Base-by-base conservation (phyloP, 1,139 yeast species). In the Yamadazyma triangularis region DNA sequence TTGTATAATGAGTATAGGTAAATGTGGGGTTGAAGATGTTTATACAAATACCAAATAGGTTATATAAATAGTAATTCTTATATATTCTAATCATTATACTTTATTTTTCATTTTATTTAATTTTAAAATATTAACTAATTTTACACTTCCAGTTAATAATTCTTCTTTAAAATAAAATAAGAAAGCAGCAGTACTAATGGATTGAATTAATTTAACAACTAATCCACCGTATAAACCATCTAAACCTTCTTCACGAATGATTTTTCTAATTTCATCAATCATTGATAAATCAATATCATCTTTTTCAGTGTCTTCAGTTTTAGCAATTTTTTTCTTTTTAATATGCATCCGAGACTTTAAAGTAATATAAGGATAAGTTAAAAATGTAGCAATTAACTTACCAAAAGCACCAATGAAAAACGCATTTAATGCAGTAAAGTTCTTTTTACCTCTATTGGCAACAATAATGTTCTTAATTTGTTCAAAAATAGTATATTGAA, bases 151-250 rank as follows among this genome's bases (percentile, higher is more conserved):
- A 4, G 57, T 48, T 36, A 79, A 71, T 42, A 88, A 71, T 56
- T 85, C 91, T 55, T 89, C 96, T 62, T 89, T 89, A 60, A 89
- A 88, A 56, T 81, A 85, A 55, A 89, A 89, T 48, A 89, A 69
- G 50, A 89, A 84, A 1, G 96, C 96, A 4, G 96, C 93, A 26
- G 95, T 86, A 36, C 82, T 55, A 32, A 89, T 87, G 34, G 91
- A 79, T 59, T 89, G 97, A 20, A 81, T 54, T 39, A 89, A 69
- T 60, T 89, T 89, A 32, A 89, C 79, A 30, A 74, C 64, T 42
- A 89, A 71, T 1, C 96, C 96, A 30, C 82, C 79, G 60, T 88
- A 88, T 39, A 89, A 76, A 2, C 91, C 87, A 29, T 68, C 68
- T 23, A 84, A 46, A 10, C 95, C 95, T 53, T 86, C 95, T 34